Percentiles rank a stretch among this genome's conserved stretches.
phyloP scores from a whole-genome alignment of 257 asterid genomes.

The Cordia subcordata region DNA sequence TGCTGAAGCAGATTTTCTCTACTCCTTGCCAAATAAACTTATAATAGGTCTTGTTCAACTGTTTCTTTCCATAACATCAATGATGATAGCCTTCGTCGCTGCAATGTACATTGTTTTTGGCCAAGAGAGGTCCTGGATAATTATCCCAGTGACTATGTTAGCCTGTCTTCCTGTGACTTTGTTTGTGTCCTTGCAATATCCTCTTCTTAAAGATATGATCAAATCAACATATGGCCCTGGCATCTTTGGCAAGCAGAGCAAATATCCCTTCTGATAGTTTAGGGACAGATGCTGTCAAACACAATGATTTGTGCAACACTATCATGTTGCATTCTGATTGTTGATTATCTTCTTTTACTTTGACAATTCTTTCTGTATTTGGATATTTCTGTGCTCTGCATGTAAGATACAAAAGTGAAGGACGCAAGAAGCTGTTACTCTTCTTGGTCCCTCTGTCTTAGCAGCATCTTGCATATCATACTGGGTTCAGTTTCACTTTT shows the following conservation, averaged over 20 bases:
- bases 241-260: slow-evolving; percentile 15
- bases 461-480: too few relatives aligned
- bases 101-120: slow-evolving; percentile 15
- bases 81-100: slow-evolving; percentile 21
- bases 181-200: slow-evolving; percentile 14
- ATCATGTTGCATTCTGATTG: background rate
- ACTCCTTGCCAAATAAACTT: slow-evolving; percentile 11
- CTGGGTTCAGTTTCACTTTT: too few relatives aligned
- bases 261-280: background rate
- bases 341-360: background rate
- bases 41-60: slow-evolving; percentile 10
- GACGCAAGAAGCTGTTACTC: too few relatives aligned
- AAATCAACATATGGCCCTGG: slow-evolving; percentile 17
- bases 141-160: slow-evolving; percentile 10
- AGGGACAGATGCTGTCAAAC: background rate
- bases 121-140: background rate
- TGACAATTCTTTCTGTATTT: background rate
- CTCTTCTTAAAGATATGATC: slow-evolving; percentile 16
- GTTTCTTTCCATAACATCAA: slow-evolving; percentile 6
- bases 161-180: slow-evolving; percentile 12
- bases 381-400: background rate
- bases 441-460: too few relatives aligned
- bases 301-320: background rate
- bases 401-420: too few relatives aligned
- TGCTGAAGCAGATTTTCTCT: slow-evolving; percentile 17